Evolutionary conservation across 352 stramenopile species (phyloP), one percentile per base, ranked within the genome.

Genomic region (Globisporangium canariense): DNA sequence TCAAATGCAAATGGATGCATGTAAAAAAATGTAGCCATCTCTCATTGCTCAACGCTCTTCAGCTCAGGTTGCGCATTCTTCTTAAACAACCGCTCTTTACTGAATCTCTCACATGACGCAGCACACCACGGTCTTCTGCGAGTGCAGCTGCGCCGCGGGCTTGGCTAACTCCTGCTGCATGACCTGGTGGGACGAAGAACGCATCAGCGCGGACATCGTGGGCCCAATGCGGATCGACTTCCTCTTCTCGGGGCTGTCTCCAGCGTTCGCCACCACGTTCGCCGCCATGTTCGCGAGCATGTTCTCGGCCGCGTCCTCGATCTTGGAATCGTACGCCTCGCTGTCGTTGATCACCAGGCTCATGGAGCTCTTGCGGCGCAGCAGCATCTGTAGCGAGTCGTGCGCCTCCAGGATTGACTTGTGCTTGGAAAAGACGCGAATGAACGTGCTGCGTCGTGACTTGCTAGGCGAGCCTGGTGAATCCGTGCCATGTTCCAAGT

Each of bases 301-400:
- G 41, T 34, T 45, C 41, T 38, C 22, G 1, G 41, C 6, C n/a
- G 60, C 47, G 43, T 66, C 51, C 36, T 11, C 1, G 38, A 36
- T 10, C 38, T 14, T 28, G 2, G 45, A 52, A 20, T 59, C 55
- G 43, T 68, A 45, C 47, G 45, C 28, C 13, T 32, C 43, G 43
- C 53, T 65, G 20, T 40, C 32, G 2, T 54, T 18, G 57, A 65
- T 43, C 43, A 20, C n/a, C 25, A 62, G n/a, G 7, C 49, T 51
- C 5, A n/a, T 41, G n/a, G 69, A 64, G 56, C 52, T 71, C 9
- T 73, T 69, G 1, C 64, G 60, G 1, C 36, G 49, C 18, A 74
- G 46, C 13, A 86, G 11, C 11, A 69, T 11, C 22, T 69, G 70
- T n/a, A 83, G 54, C 47, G 74, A 83, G 55, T 81, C 74, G 38